Conservation (phyloP, 2,329 filamentous ascomycete genomes). For the Dactylonectria macrodidyma region DNA sequence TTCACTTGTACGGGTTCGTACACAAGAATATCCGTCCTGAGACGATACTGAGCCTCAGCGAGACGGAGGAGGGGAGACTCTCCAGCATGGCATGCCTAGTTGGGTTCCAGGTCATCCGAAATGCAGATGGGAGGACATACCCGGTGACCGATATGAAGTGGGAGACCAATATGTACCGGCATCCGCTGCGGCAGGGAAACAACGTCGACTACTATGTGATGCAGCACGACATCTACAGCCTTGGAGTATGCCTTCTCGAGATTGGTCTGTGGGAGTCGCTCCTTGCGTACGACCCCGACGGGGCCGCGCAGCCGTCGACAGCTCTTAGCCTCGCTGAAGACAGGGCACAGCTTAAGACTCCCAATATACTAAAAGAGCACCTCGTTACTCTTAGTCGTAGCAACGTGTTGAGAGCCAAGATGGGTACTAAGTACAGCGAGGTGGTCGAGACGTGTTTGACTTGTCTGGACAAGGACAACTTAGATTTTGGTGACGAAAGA, state of each 20-base stretch:
- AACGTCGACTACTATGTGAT: conserved; percentile 59
- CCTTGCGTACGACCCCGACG: conserved; percentile 38
- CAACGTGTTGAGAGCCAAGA: conserved; percentile 36
- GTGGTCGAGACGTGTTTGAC: conserved; percentile 53
- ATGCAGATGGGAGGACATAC: conserved; percentile 32
- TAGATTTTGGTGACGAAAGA: conserved; percentile 48
- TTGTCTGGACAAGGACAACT: conserved; percentile 50
- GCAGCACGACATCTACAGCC: conserved; percentile 71
- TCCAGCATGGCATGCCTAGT: conserved; percentile 7
- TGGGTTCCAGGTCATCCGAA: conserved; percentile 41
- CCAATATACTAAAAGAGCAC: conserved; percentile 15
- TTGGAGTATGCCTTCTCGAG: conserved; percentile 68
- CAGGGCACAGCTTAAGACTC: not conserved
- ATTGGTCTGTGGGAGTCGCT: conserved; percentile 63
- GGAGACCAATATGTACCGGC: conserved; percentile 64
- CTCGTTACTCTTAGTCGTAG: conserved; percentile 34
- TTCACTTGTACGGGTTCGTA: conserved; percentile 59
- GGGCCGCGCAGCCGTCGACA: not conserved
- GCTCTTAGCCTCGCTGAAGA: not conserved
- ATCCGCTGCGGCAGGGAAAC: conserved; percentile 62
- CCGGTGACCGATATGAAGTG: conserved; percentile 51
- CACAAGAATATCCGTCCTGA: conserved; percentile 64
- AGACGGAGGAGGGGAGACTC: conserved; percentile 6
- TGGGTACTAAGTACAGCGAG: conserved; percentile 50
- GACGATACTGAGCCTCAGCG: conserved; percentile 53